Evolutionary conservation across 192 early-diverging fungal species (phyloP), one percentile per base, ranked within the genome.

Genomic region (Rhizophlyctis rosea): DNA sequence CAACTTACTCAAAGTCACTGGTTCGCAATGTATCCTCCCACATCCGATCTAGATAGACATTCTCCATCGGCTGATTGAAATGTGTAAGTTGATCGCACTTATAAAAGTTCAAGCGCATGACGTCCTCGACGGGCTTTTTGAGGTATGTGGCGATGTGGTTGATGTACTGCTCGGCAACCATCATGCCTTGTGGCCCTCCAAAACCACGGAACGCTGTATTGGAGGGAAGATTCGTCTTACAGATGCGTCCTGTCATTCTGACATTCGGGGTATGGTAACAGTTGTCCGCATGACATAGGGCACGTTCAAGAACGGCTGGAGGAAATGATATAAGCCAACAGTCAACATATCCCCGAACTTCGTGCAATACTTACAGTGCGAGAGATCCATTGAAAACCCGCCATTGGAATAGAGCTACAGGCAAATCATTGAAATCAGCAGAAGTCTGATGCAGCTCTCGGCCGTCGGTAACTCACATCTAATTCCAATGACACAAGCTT

Each of bases 151-250:
- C 91, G 33, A 93, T 72, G 70, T 94, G 89, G 29, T 75, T 79
- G 47, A 94, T 87, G 64, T 80, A 89, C 25, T 82, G 84, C 73
- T 93, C 91, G 11, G 81, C 78, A 47, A 93, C 75, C 61, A 93
- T 78, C 86, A 91, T 89, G 35, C 86, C 90, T 73, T 94, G 90
- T 51, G 90, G 90, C 23, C 80, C 89, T 51, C 92, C 92, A 63
- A 93, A 94, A 29, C 91, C 84, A 62, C 92, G 80, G 80, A 92
- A 79, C 0, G 92, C 91, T 47, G 91, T 93, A 76, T 92, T 93
- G 59, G 88, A 88, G 65, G 88, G 83, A 33, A 85, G 81, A 76
- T 93, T 91, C 50, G 92, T 93, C 56, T 84, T 85, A 68, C 90
- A 92, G 28, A 91, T 69, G 44, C 76, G 72, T 47, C 92, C 92